Percentiles rank a stretch among this genome's conserved stretches.
These are phyloP conservation scores for Colletotrichum navitas DNA, from an alignment of 2,329 filamentous ascomycete species.

Conservation along the genomic window DNA sequence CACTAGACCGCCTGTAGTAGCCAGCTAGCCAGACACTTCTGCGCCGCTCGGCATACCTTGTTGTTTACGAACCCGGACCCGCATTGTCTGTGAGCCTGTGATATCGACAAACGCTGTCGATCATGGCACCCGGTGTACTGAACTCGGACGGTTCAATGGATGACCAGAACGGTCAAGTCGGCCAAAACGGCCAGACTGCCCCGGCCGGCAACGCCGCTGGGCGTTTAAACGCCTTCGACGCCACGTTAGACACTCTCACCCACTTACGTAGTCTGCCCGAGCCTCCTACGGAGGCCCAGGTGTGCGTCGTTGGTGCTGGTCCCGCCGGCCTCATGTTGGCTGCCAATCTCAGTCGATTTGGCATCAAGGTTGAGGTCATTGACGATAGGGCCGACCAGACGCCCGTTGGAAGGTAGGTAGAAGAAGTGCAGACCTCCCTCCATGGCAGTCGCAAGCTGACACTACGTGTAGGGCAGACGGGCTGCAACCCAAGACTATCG, in stretches of 20 bases:
- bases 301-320: constrained; percentile 68
- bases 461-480: constrained; percentile 70
- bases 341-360: constrained; percentile 71
- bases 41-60: neutral
- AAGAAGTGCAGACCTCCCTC: neutral
- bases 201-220: constrained; percentile 35
- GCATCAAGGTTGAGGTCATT: constrained; percentile 73
- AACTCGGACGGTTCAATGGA: constrained; percentile 50
- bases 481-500: constrained; percentile 82
- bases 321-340: constrained; percentile 69
- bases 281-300: constrained; percentile 59
- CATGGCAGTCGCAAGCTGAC: constrained; percentile 12
- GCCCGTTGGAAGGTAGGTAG: constrained; percentile 69
- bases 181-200: constrained; percentile 36
- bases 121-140: constrained; percentile 54
- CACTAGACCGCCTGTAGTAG: constrained; percentile 27
- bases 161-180: constrained; percentile 45
- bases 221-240: constrained; percentile 50
- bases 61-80: constrained; percentile 18
- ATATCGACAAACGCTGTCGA: constrained; percentile 30
- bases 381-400: constrained; percentile 79
- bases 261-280: constrained; percentile 63
- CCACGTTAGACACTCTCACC: constrained; percentile 60
- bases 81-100: constrained; percentile 27
- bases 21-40: constrained; percentile 24